Base-by-base conservation (phyloP, 495 filamentous ascomycete species). In the Usnea hakonensis region DNA sequence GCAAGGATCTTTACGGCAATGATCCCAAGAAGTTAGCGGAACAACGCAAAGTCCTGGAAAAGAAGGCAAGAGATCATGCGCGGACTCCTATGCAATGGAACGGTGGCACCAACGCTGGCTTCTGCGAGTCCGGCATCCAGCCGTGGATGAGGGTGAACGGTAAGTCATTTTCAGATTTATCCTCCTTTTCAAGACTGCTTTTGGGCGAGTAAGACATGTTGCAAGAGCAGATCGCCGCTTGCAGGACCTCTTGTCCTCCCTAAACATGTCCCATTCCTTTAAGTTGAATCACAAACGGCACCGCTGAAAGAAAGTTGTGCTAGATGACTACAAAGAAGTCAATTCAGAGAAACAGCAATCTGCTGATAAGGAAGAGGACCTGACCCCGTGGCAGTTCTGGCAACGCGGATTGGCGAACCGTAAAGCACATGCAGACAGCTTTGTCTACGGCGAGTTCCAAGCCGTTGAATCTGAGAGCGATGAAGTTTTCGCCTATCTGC, bases 1-100 rank as follows among this genome's bases (percentile, higher is more conserved):
- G 66, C 11, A 60, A 67, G 38, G 64, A 68, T 21, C 14, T 65
- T 3, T 62, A 70, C 0, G 55, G 52, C 21, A 62, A 71, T 17
- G 70, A 81, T 38, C 68, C 71, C 16, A 63, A 70, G 17, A 70
- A 67, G 7, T 61, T 84, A 17, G 72, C 68, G 41, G 68, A 71
- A 1, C 78, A 73, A 0, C 68, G 76, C 57, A 60, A 71, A 16
- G 68, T 75, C 0, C 43, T 86, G 37, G 73, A 78, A 58, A 71
- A 76, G 35, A 73, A 79, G 55, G 81, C 81, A 0, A 77, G 85
- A n/a, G 86, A 89, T 62, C 77, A 89, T 64, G 77, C 83, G 4
- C 75, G 85, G 11, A 70, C 79, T 14, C 85, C 85, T 0, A 83
- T 88, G 77, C 83, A 84, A 56, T 89, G 85, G 85, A 72, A 80